These are phyloP conservation scores for Avena atlantica DNA, from an alignment of 176 grass and related monocot genomes.

Conservation along the genomic window DNA sequence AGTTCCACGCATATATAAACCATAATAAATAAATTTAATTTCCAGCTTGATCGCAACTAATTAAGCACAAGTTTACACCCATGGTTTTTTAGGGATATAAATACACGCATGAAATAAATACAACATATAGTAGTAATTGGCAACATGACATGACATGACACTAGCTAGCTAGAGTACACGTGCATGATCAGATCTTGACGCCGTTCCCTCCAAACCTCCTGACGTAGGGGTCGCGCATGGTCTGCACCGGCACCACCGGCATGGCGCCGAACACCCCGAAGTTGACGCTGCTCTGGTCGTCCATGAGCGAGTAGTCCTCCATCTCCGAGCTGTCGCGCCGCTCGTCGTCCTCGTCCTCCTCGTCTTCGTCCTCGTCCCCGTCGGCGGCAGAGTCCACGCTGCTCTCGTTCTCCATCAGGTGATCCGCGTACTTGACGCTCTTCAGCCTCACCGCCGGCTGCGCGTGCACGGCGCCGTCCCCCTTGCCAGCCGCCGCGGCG, in stretches of 20 bases:
- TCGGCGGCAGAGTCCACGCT: constrained; percentile 38
- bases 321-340: neutral
- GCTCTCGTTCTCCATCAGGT: constrained; percentile 59
- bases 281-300: constrained; percentile 61
- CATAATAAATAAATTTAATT: neutral
- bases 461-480: neutral
- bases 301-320: constrained; percentile 50
- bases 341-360: neutral
- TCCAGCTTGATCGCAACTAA: neutral
- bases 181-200: constrained; percentile 43
- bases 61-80: neutral
- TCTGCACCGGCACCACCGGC: constrained; percentile 58
- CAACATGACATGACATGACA: neutral
- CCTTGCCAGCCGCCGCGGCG: neutral
- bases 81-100: neutral
- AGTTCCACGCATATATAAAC: neutral
- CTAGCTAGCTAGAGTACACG: neutral
- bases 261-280: constrained; percentile 63
- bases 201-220: constrained; percentile 45
- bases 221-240: constrained; percentile 55
- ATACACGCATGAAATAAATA: neutral
- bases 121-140: neutral
- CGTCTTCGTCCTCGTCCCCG: neutral
- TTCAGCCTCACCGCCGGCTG: constrained; percentile 30
- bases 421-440: constrained; percentile 65